Conservation (phyloP, 208 protist species). For the Trypanosoma lewisi region DNA sequence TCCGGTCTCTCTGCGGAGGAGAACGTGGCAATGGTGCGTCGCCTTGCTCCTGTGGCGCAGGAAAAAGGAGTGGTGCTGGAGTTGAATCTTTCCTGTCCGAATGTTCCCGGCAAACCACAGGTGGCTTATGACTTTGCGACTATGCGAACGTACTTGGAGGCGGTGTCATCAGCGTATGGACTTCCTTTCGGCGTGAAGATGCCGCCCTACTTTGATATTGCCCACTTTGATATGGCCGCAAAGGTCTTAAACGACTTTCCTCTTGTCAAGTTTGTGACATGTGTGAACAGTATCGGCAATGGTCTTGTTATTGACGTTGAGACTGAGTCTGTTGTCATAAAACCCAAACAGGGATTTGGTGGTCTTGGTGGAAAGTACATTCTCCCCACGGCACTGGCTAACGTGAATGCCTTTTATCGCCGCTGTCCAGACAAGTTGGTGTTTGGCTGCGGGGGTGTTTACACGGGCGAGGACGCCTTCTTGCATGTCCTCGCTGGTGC, state of each 20-base stretch:
- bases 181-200: conserved; percentile 88
- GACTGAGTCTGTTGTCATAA: conserved; percentile 81
- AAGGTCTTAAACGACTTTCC: conserved; percentile 80
- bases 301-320: conserved; percentile 81
- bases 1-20: conserved; percentile 78
- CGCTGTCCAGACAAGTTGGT: conserved; percentile 78
- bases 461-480: conserved; percentile 81
- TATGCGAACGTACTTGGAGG: conserved; percentile 65
- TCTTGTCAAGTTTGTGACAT: conserved; percentile 80
- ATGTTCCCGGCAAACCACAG: conserved; percentile 88
- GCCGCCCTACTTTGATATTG: conserved; percentile 89
- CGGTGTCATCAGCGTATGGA: conserved; percentile 60
- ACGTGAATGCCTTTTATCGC: conserved; percentile 87
- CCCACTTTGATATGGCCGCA: conserved; percentile 84
- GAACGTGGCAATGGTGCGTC: conserved; percentile 65
- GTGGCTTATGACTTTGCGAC: conserved; percentile 84
- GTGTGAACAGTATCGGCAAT: conserved; percentile 90
- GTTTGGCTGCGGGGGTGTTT: conserved; percentile 86
- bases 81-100: conserved; percentile 89
- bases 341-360: conserved; percentile 86
- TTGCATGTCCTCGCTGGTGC: conserved; percentile 82
- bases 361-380: conserved; percentile 81
- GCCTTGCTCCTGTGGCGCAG: conserved; percentile 47
- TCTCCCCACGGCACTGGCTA: conserved; percentile 86
- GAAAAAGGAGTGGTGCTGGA: conserved; percentile 71